These are phyloP conservation scores for Nakazawaea siamensis DNA, from an alignment of 805 yeast genomes.

Conservation along the genomic window DNA sequence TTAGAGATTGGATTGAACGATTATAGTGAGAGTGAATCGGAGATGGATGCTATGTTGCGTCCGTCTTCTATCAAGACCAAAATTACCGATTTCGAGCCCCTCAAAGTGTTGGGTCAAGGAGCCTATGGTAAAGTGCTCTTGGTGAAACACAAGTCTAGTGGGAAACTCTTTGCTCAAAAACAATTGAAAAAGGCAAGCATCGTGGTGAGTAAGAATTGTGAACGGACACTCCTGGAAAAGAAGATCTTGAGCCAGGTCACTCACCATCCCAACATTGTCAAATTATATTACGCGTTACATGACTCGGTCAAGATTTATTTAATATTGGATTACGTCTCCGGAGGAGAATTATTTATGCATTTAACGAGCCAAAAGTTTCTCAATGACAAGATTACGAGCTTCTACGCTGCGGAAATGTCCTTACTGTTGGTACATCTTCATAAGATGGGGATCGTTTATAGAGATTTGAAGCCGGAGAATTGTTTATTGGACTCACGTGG, in stretches of 20 bases:
- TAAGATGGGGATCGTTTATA: conserved; percentile 62
- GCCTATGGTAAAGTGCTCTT: conserved; percentile 83
- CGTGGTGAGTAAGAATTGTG: conserved; percentile 52
- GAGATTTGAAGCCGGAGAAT: conserved; percentile 88
- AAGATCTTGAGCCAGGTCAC: conserved; percentile 61
- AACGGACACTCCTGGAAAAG: conserved; percentile 74
- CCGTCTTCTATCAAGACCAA: conserved; percentile 10
- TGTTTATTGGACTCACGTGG: conserved; percentile 74
- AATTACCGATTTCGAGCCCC: conserved; percentile 57
- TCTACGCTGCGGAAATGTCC: conserved; percentile 74
- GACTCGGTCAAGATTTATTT: conserved; percentile 70
- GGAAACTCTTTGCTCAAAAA: conserved; percentile 75
- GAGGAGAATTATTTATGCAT: conserved; percentile 77
- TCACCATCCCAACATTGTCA: conserved; percentile 75
- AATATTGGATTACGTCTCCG: conserved; percentile 74
- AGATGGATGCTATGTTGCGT: not conserved
- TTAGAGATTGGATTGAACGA: conserved; percentile 6
- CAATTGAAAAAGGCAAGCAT: conserved; percentile 78
- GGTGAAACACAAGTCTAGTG: conserved; percentile 57
- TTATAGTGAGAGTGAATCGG: conserved; percentile 5
- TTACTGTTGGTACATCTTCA: conserved; percentile 73
- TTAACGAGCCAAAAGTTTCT: conserved; percentile 38
- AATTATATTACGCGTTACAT: conserved; percentile 76
- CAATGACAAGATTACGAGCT: conserved; percentile 62
- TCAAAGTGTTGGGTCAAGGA: conserved; percentile 78